Evolutionary conservation across 805 yeast genomes (phyloP).

Genomic region (Torulaspora quercuum): DNA sequence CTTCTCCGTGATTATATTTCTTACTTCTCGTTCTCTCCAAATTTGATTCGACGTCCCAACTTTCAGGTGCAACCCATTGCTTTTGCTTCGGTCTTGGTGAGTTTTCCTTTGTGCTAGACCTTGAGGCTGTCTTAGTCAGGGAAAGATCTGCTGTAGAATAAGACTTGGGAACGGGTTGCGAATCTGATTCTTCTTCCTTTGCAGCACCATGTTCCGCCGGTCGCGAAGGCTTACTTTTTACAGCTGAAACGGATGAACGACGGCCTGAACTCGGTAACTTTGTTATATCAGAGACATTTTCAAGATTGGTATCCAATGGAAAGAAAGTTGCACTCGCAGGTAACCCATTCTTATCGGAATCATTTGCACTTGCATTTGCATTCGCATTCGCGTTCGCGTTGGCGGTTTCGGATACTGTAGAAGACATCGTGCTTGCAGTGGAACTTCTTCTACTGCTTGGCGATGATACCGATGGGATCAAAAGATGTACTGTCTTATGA

Average conservation of each 20-base stretch:
- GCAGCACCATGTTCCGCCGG: neutral
- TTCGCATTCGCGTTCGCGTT: constrained; percentile 1
- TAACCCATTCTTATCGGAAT: neutral
- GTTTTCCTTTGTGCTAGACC: constrained; percentile 1
- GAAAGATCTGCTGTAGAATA: constrained; percentile 4
- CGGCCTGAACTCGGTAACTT: constrained; percentile 10
- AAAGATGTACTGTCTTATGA: constrained; percentile 5
- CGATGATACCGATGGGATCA: constrained; percentile 9
- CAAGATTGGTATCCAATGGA: constrained; percentile 31
- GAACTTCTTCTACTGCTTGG: constrained; percentile 13
- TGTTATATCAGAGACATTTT: constrained; percentile 30
- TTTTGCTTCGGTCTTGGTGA: constrained; percentile 5
- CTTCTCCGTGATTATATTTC: constrained; percentile 9
- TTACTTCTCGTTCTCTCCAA: constrained; percentile 21
- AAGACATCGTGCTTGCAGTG: constrained; percentile 8
- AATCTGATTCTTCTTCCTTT: neutral
- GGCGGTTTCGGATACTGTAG: neutral
- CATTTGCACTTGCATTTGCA: constrained; percentile 1
- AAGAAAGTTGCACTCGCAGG: constrained; percentile 13
- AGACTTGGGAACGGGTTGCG: neutral
- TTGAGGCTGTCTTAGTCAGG: constrained; percentile 1
- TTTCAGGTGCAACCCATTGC: constrained; percentile 56
- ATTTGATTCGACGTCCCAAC: constrained; percentile 53
- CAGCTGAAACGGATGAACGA: neutral
- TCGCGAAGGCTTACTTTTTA: neutral